Evolutionary conservation across 768 basidiomycete species (phyloP).

Genomic region (Termitomyces sp.): DNA sequence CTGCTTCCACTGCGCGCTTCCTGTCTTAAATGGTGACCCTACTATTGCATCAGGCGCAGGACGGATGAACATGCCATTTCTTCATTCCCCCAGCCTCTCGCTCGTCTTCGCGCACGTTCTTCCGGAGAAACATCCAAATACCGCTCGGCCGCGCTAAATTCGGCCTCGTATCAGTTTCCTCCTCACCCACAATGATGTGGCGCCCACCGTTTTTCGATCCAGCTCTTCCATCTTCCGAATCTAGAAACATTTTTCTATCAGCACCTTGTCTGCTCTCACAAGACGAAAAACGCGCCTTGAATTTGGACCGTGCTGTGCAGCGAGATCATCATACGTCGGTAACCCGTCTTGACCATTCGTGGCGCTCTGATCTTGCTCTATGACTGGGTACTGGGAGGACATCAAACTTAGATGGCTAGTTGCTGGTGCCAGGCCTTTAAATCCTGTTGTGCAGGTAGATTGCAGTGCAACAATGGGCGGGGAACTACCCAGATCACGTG

Average conservation of each 20-base stretch:
- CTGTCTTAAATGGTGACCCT: background rate
- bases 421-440: background rate
- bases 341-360: slow-evolving; percentile 44
- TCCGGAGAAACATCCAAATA: slow-evolving; percentile 61
- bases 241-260: slow-evolving; percentile 29
- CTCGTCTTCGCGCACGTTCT: slow-evolving; percentile 48
- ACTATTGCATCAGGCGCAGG: background rate
- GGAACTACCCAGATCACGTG: background rate
- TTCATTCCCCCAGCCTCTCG: slow-evolving; percentile 66
- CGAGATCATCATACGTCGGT: slow-evolving; percentile 80
- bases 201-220: slow-evolving; percentile 83
- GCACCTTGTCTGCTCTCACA: background rate
- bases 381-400: slow-evolving; percentile 15
- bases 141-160: slow-evolving; percentile 72
- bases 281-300: slow-evolving; percentile 47
- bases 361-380: slow-evolving; percentile 38
- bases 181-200: background rate
- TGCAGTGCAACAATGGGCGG: slow-evolving; percentile 3
- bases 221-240: slow-evolving; percentile 81
- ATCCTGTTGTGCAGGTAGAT: background rate
- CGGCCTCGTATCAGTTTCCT: slow-evolving; percentile 1
- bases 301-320: slow-evolving; percentile 71
- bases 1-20: background rate
- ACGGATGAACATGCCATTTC: slow-evolving; percentile 16
- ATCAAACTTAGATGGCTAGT: slow-evolving; percentile 9